Evolutionary conservation across 257 asterid species (phyloP).

Genomic region (Solanum habrochaites): DNA sequence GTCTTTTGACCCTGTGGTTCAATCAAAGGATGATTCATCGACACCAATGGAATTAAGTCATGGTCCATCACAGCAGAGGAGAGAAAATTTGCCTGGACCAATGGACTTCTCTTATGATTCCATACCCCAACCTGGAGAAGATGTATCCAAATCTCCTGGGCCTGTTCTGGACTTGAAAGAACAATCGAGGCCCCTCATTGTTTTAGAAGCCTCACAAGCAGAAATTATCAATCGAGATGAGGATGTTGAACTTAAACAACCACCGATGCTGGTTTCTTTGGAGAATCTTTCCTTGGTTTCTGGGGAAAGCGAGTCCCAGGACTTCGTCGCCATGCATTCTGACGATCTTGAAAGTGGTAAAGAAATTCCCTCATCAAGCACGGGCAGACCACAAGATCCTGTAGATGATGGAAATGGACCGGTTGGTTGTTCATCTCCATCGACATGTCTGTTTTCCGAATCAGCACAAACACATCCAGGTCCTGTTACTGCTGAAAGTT

Average conservation of each 20-base stretch:
- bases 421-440: slow-evolving; percentile 7
- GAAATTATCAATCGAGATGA: slow-evolving; percentile 3
- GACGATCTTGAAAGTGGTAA: slow-evolving; percentile 13
- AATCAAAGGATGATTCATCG: neutral
- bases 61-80: slow-evolving; percentile 5
- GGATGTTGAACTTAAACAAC: slow-evolving; percentile 15
- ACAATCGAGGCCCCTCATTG: slow-evolving; percentile 12
- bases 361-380: slow-evolving; percentile 8
- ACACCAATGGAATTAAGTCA: slow-evolving; percentile 2
- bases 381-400: slow-evolving; percentile 1
- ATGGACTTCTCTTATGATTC: neutral
- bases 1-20: neutral
- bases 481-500: slow-evolving; percentile 12
- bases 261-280: slow-evolving; percentile 14
- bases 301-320: slow-evolving; percentile 20
- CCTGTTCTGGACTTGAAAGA: slow-evolving; percentile 20
- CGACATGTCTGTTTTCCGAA: slow-evolving; percentile 2
- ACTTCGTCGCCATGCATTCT: slow-evolving; percentile 9
- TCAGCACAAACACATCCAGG: slow-evolving; percentile 5
- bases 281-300: slow-evolving; percentile 18
- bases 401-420: slow-evolving; percentile 13
- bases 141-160: slow-evolving; percentile 13
- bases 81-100: slow-evolving; percentile 7
- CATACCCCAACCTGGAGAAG: slow-evolving; percentile 15
- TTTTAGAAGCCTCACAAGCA: slow-evolving; percentile 20